A percentile compares a stretch with the other conserved stretches of the same genome.
Conservation (phyloP, 257 asterid genomes). For the Primulina tabacum region DNA sequence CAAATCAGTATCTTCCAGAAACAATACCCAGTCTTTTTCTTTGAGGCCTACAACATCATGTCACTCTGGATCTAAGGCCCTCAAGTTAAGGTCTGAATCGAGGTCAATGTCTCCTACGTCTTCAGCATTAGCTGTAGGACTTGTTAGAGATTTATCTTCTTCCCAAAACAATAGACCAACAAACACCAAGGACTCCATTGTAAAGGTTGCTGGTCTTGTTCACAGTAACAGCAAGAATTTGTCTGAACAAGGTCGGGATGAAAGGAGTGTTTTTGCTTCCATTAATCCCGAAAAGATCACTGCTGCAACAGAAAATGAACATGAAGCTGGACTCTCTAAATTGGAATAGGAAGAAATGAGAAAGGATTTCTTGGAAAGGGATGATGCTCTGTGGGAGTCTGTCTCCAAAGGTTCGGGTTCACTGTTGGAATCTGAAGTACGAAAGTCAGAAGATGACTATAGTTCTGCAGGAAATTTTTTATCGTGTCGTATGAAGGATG, state of each 20-base stretch:
- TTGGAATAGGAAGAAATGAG: conserved; percentile 1
- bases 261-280: conserved; percentile 11
- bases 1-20: conserved; percentile 22
- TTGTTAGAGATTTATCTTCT: conserved; percentile 17
- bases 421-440: conserved; percentile 2
- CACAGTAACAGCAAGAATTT: conserved; percentile 6
- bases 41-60: conserved; percentile 24
- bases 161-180: conserved; percentile 25
- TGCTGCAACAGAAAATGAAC: conserved; percentile 6
- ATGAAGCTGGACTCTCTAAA: conserved; percentile 10
- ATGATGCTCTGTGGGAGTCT: conserved; percentile 8
- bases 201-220: conserved; percentile 19
- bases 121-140: conserved; percentile 16
- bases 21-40: conserved; percentile 26
- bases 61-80: conserved; percentile 7
- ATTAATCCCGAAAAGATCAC: conserved; percentile 11
- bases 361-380: not conserved
- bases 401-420: conserved; percentile 22
- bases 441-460: conserved; percentile 23
- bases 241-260: conserved; percentile 10
- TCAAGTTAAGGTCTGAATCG: conserved; percentile 7
- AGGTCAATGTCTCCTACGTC: conserved; percentile 30
- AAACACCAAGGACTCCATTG: conserved; percentile 12
- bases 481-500: conserved; percentile 17
- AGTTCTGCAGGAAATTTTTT: conserved; percentile 21